Evolutionary conservation across 345 rosid genomes (phyloP).

Genomic region (Brassica rapa): DNA sequence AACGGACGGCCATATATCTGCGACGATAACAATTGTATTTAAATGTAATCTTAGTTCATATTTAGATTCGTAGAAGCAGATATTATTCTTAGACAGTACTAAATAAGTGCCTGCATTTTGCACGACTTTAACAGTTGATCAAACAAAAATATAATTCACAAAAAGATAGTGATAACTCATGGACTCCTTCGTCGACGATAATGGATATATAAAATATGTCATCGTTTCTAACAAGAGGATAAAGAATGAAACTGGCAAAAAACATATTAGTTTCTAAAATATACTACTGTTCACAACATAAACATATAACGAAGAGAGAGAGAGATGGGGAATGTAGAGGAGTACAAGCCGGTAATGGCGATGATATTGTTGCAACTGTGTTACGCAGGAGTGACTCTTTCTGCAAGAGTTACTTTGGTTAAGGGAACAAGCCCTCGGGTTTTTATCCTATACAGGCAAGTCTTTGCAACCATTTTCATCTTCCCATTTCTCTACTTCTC

Average conservation of each 20-base stretch:
- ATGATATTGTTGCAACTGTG: slow-evolving; percentile 36
- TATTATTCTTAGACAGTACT: not conserved
- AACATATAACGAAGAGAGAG: not conserved
- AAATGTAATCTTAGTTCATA: not conserved
- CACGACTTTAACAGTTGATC: not conserved
- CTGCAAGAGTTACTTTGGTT: slow-evolving; percentile 38
- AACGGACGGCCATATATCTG: not conserved
- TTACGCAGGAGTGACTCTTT: slow-evolving; percentile 42
- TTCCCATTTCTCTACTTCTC: slow-evolving; percentile 42
- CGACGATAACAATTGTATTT: not conserved
- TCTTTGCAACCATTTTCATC: slow-evolving; percentile 46
- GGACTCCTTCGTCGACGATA: not conserved
- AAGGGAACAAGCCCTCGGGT: slow-evolving; percentile 45
- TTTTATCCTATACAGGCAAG: slow-evolving; percentile 49
- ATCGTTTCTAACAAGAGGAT: not conserved
- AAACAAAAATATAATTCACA: not conserved
- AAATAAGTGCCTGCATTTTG: not conserved
- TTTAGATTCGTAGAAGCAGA: not conserved
- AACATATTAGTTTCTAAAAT: not conserved
- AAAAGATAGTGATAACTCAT: not conserved
- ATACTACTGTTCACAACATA: not conserved
- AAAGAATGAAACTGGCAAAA: not conserved
- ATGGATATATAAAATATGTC: not conserved
- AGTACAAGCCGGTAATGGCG: slow-evolving; percentile 44
- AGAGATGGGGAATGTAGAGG: slow-evolving; percentile 35